A percentile compares a stretch with the other conserved stretches of the same genome.
Conservation (phyloP, 2,329 filamentous ascomycete genomes). For the Fusarium sp. region DNA sequence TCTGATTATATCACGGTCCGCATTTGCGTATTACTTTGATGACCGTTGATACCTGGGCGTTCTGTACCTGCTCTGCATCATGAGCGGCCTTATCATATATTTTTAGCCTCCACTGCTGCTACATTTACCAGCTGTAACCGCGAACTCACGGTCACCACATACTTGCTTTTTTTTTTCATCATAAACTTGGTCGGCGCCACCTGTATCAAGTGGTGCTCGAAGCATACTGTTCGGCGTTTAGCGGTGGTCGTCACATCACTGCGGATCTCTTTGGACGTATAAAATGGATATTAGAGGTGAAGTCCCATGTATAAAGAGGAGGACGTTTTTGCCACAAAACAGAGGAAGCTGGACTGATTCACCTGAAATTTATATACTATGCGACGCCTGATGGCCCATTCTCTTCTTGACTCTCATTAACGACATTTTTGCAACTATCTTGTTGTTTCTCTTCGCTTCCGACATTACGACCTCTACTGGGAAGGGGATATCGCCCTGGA, state of each 20-base stretch:
- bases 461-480: constrained; percentile 28
- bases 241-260: constrained; percentile 36
- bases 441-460: constrained; percentile 3
- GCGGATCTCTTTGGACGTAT: constrained; percentile 36
- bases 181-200: constrained; percentile 19
- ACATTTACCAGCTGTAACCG: constrained; percentile 12
- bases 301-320: constrained; percentile 20
- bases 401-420: constrained; percentile 37
- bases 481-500: constrained; percentile 17
- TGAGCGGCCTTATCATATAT: constrained; percentile 23
- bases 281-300: constrained; percentile 25
- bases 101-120: constrained; percentile 3
- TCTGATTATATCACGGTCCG: constrained; percentile 22
- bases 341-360: constrained; percentile 26
- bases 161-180: constrained; percentile 4
- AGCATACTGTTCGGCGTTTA: constrained; percentile 43
- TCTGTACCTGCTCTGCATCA: constrained; percentile 39
- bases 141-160: constrained; percentile 16
- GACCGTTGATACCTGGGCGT: constrained; percentile 38
- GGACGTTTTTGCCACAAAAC: constrained; percentile 7
- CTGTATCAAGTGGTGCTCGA: constrained; percentile 23
- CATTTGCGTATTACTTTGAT: constrained; percentile 12
- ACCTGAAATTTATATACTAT: constrained; percentile 20
- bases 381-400: constrained; percentile 34
- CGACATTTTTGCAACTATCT: constrained; percentile 11